Percentiles rank a stretch among this genome's conserved stretches.
These are phyloP conservation scores for Mallotus repandus DNA, from an alignment of 441 rosid genomes.

Conservation along the genomic window DNA sequence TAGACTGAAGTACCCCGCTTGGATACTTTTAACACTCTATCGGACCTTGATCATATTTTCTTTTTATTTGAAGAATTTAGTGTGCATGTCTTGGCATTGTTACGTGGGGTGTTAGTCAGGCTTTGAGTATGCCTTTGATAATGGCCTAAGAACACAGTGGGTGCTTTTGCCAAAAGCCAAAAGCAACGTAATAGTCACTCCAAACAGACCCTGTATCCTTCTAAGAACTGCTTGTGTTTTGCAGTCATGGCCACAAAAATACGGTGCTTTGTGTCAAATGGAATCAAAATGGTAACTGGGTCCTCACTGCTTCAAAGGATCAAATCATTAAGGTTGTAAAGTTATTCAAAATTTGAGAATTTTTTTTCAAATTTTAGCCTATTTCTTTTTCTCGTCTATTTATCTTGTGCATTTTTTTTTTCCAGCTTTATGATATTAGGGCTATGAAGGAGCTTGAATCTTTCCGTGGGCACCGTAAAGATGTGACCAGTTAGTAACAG, in stretches of 20 bases:
- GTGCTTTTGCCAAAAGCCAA: background rate
- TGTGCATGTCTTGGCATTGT: background rate
- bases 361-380: background rate
- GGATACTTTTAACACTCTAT: background rate
- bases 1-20: background rate
- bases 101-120: background rate
- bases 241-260: slow-evolving; percentile 98
- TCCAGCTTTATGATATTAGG: slow-evolving; percentile 92
- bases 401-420: slow-evolving; percentile 1
- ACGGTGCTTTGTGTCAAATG: slow-evolving; percentile 94
- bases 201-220: background rate
- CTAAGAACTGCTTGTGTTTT: slow-evolving; percentile 30
- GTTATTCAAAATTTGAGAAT: slow-evolving; percentile 1
- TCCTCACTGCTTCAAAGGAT: slow-evolving; percentile 91
- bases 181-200: background rate
- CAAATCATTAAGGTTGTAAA: slow-evolving; percentile 79
- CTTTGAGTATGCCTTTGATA: background rate
- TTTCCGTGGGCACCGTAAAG: slow-evolving; percentile 90
- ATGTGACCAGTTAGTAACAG: slow-evolving; percentile 76
- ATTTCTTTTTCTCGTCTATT: background rate
- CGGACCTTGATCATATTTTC: background rate
- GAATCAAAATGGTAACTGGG: slow-evolving; percentile 99
- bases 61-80: background rate
- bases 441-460: slow-evolving; percentile 99
- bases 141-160: background rate